A percentile compares a stretch with the other conserved stretches of the same genome.
phyloP scores from a whole-genome alignment of 768 basidiomycete genomes.

The Filobasidium floriforme region DNA sequence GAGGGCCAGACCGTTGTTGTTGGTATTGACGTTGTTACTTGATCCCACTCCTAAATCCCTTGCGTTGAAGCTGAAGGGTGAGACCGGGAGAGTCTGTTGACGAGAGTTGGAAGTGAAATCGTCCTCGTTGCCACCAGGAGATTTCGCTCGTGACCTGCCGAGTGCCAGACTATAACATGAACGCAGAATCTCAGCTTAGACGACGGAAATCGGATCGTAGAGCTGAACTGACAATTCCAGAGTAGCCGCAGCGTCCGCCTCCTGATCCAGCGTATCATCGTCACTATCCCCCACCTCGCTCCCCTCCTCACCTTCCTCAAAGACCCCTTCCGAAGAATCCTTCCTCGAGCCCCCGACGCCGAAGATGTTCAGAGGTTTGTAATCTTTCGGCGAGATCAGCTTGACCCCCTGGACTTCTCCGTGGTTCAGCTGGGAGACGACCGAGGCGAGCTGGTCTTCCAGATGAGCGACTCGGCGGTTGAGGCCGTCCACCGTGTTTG shows the following conservation, averaged over 20 bases:
- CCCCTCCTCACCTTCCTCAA: not conserved
- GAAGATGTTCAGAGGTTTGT: not conserved
- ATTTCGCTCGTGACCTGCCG: slow-evolving; percentile 13
- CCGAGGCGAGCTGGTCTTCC: not conserved
- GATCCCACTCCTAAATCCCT: no score
- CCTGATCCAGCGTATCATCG: slow-evolving; percentile 1
- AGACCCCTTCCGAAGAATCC: not conserved
- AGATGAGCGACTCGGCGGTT: not conserved
- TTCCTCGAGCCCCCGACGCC: not conserved
- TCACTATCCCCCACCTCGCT: slow-evolving; percentile 1
- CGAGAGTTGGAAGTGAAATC: not conserved
- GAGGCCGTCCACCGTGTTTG: not conserved
- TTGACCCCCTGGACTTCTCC: not conserved
- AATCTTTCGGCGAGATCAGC: not conserved
- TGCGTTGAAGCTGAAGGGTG: not conserved
- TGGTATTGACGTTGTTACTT: no score
- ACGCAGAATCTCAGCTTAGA: not conserved
- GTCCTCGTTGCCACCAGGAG: slow-evolving; percentile 15
- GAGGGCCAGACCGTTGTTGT: no score
- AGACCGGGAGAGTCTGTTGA: not conserved
- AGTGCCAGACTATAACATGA: slow-evolving; percentile 15
- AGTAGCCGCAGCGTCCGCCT: not conserved
- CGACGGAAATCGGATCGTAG: not conserved
- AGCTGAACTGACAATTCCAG: not conserved
- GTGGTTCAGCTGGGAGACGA: not conserved